Percentiles rank a stretch among this genome's conserved stretches.
Evolutionary conservation across 768 basidiomycete species (phyloP).

Genomic region (Hortiboletus flavorubellus): DNA sequence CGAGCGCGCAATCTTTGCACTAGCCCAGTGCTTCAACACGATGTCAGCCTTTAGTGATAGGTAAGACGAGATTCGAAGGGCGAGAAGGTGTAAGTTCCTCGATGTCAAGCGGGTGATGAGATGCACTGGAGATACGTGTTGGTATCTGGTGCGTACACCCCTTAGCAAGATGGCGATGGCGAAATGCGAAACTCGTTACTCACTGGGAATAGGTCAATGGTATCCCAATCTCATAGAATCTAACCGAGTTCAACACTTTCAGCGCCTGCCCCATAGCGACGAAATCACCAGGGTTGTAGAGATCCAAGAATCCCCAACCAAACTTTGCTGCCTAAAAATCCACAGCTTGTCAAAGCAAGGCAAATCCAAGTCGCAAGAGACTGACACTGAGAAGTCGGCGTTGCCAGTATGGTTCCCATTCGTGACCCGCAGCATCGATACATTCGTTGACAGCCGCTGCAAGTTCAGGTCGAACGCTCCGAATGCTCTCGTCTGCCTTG

Average conservation of each 20-base stretch:
- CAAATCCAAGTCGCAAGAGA: neutral
- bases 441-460: slow-evolving; percentile 86
- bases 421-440: slow-evolving; percentile 88
- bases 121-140: slow-evolving; percentile 72
- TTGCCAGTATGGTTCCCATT: slow-evolving; percentile 92
- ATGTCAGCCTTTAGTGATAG: slow-evolving; percentile 80
- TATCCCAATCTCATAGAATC: slow-evolving; percentile 89
- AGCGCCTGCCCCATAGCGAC: slow-evolving; percentile 89
- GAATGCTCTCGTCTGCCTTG: slow-evolving; percentile 90
- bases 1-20: slow-evolving; percentile 80
- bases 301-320: slow-evolving; percentile 89
- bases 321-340: slow-evolving; percentile 85
- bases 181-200: slow-evolving; percentile 23
- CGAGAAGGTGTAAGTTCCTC: slow-evolving; percentile 87
- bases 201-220: slow-evolving; percentile 91
- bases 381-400: slow-evolving; percentile 75
- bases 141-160: slow-evolving; percentile 53
- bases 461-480: slow-evolving; percentile 82
- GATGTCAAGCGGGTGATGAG: slow-evolving; percentile 81
- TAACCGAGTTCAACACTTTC: slow-evolving; percentile 91
- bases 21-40: slow-evolving; percentile 95
- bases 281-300: slow-evolving; percentile 90
- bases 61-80: slow-evolving; percentile 84
- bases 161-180: neutral
- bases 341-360: neutral